A percentile compares a stretch with the other conserved stretches of the same genome.
phyloP scores from a whole-genome alignment of 805 yeast species.

The Saturnispora serradocipensis region DNA sequence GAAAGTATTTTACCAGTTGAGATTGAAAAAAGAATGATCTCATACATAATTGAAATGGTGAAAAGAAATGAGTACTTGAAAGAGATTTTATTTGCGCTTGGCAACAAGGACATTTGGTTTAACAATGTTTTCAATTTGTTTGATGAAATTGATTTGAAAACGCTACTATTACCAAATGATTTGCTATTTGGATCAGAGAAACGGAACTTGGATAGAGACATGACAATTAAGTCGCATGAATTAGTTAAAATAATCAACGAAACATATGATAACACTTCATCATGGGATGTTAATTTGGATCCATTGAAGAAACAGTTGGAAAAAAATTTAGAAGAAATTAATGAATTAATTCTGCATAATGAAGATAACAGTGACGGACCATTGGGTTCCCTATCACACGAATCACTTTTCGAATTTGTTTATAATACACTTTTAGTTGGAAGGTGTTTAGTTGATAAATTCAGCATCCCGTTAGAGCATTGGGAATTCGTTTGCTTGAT shows the following conservation, averaged over 20 bases:
- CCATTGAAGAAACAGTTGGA: not conserved
- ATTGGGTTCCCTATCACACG: constrained; percentile 24
- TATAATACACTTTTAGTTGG: constrained; percentile 14
- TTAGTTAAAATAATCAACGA: constrained; percentile 6
- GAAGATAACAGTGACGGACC: constrained; percentile 21
- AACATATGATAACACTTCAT: not conserved
- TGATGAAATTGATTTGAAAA: constrained; percentile 8
- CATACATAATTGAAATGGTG: not conserved
- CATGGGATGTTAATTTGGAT: not conserved
- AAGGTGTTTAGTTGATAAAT: constrained; percentile 6
- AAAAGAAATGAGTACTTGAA: not conserved
- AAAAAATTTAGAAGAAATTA: constrained; percentile 6
- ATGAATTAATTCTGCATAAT: constrained; percentile 3
- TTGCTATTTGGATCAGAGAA: constrained; percentile 59
- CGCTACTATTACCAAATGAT: constrained; percentile 15
- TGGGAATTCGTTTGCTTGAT: not conserved
- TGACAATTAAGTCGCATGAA: constrained; percentile 21
- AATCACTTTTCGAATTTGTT: constrained; percentile 17
- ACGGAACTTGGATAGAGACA: constrained; percentile 55
- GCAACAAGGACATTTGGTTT: constrained; percentile 5
- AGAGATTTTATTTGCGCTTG: not conserved
- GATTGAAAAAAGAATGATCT: constrained; percentile 23
- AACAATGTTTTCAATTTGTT: constrained; percentile 4
- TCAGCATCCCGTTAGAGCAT: not conserved
- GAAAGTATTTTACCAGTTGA: constrained; percentile 25